Evolutionary conservation across 306 rosid species (phyloP).

Genomic region (Oxytropis ochrocephala): DNA sequence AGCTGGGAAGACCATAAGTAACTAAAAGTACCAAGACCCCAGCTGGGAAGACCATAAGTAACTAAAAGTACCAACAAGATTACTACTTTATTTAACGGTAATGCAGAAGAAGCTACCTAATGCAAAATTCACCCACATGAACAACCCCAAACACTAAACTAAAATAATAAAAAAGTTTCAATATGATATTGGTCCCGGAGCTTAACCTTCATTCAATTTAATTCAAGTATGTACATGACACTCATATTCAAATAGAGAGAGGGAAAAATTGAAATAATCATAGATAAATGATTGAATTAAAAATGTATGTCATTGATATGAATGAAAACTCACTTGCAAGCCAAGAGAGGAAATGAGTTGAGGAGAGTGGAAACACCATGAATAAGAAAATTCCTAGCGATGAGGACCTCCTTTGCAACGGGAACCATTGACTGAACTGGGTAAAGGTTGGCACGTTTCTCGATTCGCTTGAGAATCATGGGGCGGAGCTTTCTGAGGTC

Average conservation of each 20-base stretch:
- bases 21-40: background rate
- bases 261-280: background rate
- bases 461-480: slow-evolving; percentile 66
- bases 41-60: no score
- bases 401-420: slow-evolving; percentile 60
- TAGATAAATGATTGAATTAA: background rate
- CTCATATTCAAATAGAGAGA: background rate
- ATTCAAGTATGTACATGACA: background rate
- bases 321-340: slow-evolving; percentile 67
- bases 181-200: background rate
- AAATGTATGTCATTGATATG: background rate
- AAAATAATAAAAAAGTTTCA: background rate
- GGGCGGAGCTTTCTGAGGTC: slow-evolving; percentile 55
- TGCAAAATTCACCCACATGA: background rate
- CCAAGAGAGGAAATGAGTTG: slow-evolving; percentile 44
- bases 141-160: slow-evolving; percentile 4
- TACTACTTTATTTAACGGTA: background rate
- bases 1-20: no score
- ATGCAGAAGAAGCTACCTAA: slow-evolving; percentile 2
- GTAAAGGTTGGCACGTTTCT: slow-evolving; percentile 47
- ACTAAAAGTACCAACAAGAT: background rate
- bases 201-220: background rate
- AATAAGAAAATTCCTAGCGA: slow-evolving; percentile 41
- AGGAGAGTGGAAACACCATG: slow-evolving; percentile 73
- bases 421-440: slow-evolving; percentile 59